Evolutionary conservation across 163 green algal genomes (phyloP), one percentile per base, ranked within the genome.

Genomic region (Scenedesmus sp.): DNA sequence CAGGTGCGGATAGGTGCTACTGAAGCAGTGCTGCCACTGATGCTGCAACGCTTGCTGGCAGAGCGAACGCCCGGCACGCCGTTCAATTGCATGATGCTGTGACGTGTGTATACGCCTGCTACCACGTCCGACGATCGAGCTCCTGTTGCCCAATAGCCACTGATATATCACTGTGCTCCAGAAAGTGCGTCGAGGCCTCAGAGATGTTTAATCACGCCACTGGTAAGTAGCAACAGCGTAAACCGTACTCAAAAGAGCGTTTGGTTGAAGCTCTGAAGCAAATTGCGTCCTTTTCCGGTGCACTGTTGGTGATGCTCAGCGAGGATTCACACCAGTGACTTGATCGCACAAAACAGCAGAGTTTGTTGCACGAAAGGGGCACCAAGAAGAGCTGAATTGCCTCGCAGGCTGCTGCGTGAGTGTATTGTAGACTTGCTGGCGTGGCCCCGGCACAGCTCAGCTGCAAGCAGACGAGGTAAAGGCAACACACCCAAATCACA

Each of bases 351-450:
- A 52, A 52, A 23, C 46, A 79, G 66, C 23, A 79, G 46, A 23
- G 5, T 52, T 52, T 52, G 18, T 2, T 52, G 4, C 12, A 52
- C 5, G 2, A 8, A 79, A 12, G 20, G 4, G 3, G 70, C 23
- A 46, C 70, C 23, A 79, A 52, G 23, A 6, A 1, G 70, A 18
- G 70, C 23, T 46, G 70, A 79, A 52, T 4, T 52, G 70, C 70
- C 70, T 52, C 20, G 70, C 70, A 79, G 23, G 23, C 70, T 79
- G 70, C 70, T 76, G 23, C 23, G 70, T 52, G 23, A 6, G 18
- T 52, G 23, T 79, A 52, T 79, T 79, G 70, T 79, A 79, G 70
- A 79, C 23, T 79, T 79, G 70, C 70, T 79, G 70, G 70, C 70
- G 70, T 79, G 70, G 70, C 70, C 23, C 2, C 12, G 23, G 70